Evolutionary conservation across 2,329 filamentous ascomycete species (phyloP).

Genomic region (Nothomitra cinnamomea): DNA sequence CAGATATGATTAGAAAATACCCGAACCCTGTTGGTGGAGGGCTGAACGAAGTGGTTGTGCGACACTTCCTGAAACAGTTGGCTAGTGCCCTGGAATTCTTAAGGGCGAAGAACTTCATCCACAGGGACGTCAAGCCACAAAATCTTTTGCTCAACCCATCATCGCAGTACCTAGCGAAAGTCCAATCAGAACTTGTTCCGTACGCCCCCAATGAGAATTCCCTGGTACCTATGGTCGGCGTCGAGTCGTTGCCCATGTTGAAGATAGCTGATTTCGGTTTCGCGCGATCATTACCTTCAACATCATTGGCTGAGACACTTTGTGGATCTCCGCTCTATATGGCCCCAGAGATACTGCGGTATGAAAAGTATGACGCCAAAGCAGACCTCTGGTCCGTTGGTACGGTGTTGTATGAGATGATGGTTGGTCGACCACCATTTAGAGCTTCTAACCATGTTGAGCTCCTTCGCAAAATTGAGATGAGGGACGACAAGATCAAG

Average conservation of each 20-base stretch:
- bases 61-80: slow-evolving; percentile 92
- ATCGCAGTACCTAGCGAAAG: slow-evolving; percentile 47
- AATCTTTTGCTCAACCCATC: slow-evolving; percentile 84
- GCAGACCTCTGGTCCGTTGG: slow-evolving; percentile 96
- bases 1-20: slow-evolving; percentile 86
- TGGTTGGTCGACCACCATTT: slow-evolving; percentile 78
- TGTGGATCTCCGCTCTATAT: slow-evolving; percentile 97
- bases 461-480: slow-evolving; percentile 79
- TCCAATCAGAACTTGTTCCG: slow-evolving; percentile 43
- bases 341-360: slow-evolving; percentile 93
- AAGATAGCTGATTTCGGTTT: slow-evolving; percentile 99
- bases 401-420: slow-evolving; percentile 91
- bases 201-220: slow-evolving; percentile 70
- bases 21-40: slow-evolving; percentile 68
- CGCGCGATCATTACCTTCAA: slow-evolving; percentile 75
- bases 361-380: slow-evolving; percentile 94
- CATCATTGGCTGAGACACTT: slow-evolving; percentile 84
- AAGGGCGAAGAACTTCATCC: slow-evolving; percentile 69
- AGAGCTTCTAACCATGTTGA: slow-evolving; percentile 89
- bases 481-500: slow-evolving; percentile 66
- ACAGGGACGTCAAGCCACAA: slow-evolving; percentile 94
- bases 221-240: slow-evolving; percentile 60
- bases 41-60: slow-evolving; percentile 89
- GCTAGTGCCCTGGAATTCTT: slow-evolving; percentile 83
- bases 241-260: slow-evolving; percentile 79